phyloP scores from a whole-genome alignment of 148 eudicot genomes.

The Polygonum maritimum region DNA sequence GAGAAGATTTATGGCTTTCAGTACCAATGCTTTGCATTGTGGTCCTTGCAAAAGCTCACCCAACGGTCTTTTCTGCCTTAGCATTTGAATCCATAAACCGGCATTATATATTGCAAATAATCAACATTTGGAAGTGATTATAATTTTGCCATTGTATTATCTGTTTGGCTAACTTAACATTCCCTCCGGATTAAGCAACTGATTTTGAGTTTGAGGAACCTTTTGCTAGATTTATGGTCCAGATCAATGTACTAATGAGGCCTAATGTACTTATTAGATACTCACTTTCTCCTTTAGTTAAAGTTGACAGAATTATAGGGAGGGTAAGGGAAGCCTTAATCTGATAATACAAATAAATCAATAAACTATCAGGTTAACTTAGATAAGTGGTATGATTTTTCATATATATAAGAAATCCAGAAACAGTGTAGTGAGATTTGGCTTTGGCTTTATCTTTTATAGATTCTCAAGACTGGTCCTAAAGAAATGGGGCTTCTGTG shows the following conservation, averaged over 20 bases:
- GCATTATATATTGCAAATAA: background rate
- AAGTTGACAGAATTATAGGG: background rate
- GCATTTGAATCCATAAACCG: background rate
- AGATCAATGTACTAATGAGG: background rate
- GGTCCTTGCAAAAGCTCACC: conserved; percentile 2
- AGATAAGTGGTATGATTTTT: background rate
- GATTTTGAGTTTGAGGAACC: background rate
- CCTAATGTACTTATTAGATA: conserved; percentile 5
- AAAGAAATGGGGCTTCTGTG: conserved; percentile 9
- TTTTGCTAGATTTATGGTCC: conserved; percentile 5
- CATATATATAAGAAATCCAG: background rate
- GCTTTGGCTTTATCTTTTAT: conserved; percentile 13
- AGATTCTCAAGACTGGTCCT: conserved; percentile 15
- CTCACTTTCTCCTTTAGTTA: conserved; percentile 6
- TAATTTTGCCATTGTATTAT: too few species aligned
- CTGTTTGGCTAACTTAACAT: background rate
- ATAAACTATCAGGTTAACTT: background rate
- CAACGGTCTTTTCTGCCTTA: background rate
- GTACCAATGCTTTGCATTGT: background rate
- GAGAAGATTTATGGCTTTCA: conserved; percentile 8
- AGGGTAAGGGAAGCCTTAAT: background rate
- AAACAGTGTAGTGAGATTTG: conserved; percentile 2
- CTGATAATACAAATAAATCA: background rate
- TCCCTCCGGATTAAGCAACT: conserved; percentile 7
- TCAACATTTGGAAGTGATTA: background rate